Conservation (phyloP, 2,329 filamentous ascomycete genomes). For the Epichloe aotearoae region DNA sequence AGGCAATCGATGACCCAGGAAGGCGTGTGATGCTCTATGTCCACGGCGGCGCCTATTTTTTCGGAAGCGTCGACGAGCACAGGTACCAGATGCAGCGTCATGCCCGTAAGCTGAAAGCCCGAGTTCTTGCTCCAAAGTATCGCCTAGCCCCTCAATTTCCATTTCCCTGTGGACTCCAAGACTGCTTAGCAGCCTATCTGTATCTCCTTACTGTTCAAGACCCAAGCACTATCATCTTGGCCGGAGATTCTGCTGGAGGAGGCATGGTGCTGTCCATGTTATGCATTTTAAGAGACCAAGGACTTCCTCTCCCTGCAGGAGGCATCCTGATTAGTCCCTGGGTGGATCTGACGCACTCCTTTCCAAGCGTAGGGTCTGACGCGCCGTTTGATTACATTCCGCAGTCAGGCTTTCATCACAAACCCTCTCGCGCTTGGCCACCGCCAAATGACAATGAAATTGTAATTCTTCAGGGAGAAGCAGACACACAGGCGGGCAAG, state of each 20-base stretch:
- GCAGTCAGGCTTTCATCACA: conserved; percentile 74
- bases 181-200: conserved; percentile 80
- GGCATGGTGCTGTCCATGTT: conserved; percentile 78
- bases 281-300: conserved; percentile 68
- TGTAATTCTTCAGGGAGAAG: conserved; percentile 35
- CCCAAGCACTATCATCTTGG: conserved; percentile 70
- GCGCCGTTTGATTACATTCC: conserved; percentile 80
- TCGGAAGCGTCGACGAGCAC: conserved; percentile 90
- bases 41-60: conserved; percentile 90
- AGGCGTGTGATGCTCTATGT: conserved; percentile 84
- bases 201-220: conserved; percentile 66
- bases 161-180: conserved; percentile 84
- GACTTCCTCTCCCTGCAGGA: conserved; percentile 73
- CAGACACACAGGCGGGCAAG: conserved; percentile 25
- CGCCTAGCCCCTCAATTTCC: conserved; percentile 86
- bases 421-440: conserved; percentile 83
- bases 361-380: conserved; percentile 70
- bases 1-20: conserved; percentile 43
- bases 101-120: conserved; percentile 82
- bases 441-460: conserved; percentile 73
- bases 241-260: conserved; percentile 85
- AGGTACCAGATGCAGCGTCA: conserved; percentile 97
- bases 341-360: conserved; percentile 92
- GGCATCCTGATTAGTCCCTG: conserved; percentile 87
- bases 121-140: conserved; percentile 78